Evolutionary conservation across 169 alveolate genomes (phyloP).

Genomic region (Cryptosporidium canis): DNA sequence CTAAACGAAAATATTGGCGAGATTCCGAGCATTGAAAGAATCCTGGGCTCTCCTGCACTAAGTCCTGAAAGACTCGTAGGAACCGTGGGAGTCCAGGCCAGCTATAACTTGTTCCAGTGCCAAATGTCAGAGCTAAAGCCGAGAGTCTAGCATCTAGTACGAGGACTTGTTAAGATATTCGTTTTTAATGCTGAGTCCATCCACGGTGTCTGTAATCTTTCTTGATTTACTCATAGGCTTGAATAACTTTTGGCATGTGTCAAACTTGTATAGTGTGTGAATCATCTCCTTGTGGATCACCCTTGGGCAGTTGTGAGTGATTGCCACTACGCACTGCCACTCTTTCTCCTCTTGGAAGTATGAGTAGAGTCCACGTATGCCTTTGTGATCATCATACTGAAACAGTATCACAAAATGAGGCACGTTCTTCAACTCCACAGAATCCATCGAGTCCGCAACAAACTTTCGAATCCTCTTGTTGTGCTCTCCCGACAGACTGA

Average conservation of each 20-base stretch:
- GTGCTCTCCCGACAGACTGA: constrained; percentile 69
- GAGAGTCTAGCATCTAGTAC: not conserved
- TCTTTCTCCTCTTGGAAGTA: constrained; percentile 11
- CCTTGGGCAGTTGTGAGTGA: constrained; percentile 39
- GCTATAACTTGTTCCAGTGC: constrained; percentile 14
- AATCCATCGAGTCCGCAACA: constrained; percentile 53
- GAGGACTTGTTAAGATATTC: constrained; percentile 12
- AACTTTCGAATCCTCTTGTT: constrained; percentile 35
- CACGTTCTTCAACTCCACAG: constrained; percentile 18
- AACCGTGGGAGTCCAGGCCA: constrained; percentile 49
- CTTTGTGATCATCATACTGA: constrained; percentile 69
- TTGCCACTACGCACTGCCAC: constrained; percentile 66
- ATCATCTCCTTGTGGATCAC: constrained; percentile 38
- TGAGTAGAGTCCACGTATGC: constrained; percentile 52
- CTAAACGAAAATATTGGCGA: constrained; percentile 5
- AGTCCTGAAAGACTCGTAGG: constrained; percentile 55
- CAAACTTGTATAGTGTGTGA: constrained; percentile 60
- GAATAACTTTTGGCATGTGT: constrained; percentile 54
- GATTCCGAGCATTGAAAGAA: constrained; percentile 15
- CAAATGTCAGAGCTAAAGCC: constrained; percentile 24
- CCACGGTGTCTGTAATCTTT: constrained; percentile 60
- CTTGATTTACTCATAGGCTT: constrained; percentile 16
- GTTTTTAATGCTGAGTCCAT: constrained; percentile 45
- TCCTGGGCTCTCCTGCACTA: constrained; percentile 30
- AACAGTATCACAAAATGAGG: constrained; percentile 54